phyloP scores from a whole-genome alignment of 805 yeast species.

The Cyberlindnera bimundalis region DNA sequence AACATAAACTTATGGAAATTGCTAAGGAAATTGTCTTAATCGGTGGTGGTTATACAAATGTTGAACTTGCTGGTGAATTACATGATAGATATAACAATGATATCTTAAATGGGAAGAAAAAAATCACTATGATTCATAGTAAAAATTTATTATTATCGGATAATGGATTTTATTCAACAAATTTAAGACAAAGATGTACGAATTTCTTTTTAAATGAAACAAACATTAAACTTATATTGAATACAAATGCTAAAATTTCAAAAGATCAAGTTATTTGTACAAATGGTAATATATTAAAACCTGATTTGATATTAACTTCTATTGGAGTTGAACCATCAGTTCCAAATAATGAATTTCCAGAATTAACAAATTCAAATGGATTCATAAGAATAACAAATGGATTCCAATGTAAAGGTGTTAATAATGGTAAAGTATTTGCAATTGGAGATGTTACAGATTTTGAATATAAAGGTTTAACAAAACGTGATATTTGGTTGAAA shows the following conservation, averaged over 20 bases:
- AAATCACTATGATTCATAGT: slow-evolving; percentile 21
- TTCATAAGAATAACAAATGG: slow-evolving; percentile 23
- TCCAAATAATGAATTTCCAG: slow-evolving; percentile 18
- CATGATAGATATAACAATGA: slow-evolving; percentile 21
- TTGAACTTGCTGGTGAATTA: slow-evolving; percentile 33
- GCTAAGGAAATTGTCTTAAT: slow-evolving; percentile 25
- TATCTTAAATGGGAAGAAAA: slow-evolving; percentile 14
- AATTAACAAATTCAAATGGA: slow-evolving; percentile 16
- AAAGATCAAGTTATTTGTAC: slow-evolving; percentile 2
- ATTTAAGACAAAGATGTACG: slow-evolving; percentile 19
- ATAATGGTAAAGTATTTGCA: slow-evolving; percentile 29
- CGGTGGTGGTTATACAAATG: slow-evolving; percentile 34
- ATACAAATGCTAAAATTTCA: slow-evolving; percentile 8
- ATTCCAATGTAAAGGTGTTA: slow-evolving; percentile 20
- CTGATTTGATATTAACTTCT: slow-evolving; percentile 21
- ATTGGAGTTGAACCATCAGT: slow-evolving; percentile 24
- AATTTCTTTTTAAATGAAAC: slow-evolving; percentile 14
- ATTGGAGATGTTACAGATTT: slow-evolving; percentile 33
- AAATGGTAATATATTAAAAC: slow-evolving; percentile 11
- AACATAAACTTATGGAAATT: slow-evolving; percentile 15
- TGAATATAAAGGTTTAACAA: slow-evolving; percentile 23
- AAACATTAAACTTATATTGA: slow-evolving; percentile 19
- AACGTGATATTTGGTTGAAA: background rate
- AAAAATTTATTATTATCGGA: slow-evolving; percentile 12
- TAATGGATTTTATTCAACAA: slow-evolving; percentile 13